A percentile compares a stretch with the other conserved stretches of the same genome.
Evolutionary conservation across 1,284 basidiomycete genomes (phyloP).

Genomic region (Malassezia caprae): DNA sequence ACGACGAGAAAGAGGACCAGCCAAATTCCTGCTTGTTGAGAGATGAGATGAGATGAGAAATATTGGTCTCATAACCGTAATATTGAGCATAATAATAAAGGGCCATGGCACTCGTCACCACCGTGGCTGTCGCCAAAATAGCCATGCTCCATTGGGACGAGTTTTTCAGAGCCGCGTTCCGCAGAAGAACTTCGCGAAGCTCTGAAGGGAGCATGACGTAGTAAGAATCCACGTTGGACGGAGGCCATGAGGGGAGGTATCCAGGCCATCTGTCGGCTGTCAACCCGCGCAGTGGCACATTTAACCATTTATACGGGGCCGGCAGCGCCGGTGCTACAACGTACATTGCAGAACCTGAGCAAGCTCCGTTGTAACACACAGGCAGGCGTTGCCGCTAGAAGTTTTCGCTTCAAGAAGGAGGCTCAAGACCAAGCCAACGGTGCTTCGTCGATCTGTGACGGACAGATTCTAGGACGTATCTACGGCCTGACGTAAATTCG

Average conservation of each 20-base stretch:
- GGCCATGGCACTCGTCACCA: constrained; percentile 14
- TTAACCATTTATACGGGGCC: constrained; percentile 10
- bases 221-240: constrained; percentile 1
- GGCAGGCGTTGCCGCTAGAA: background rate
- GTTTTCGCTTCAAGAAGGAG: background rate
- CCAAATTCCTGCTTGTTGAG: constrained; percentile 1
- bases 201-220: constrained; percentile 14
- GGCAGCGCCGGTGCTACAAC: constrained; percentile 10
- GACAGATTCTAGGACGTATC: background rate
- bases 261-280: constrained; percentile 6
- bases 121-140: constrained; percentile 11
- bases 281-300: constrained; percentile 7
- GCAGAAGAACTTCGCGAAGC: constrained; percentile 4
- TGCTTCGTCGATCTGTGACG: background rate
- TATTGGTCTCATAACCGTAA: constrained; percentile 1
- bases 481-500: background rate
- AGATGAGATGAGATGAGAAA: background rate
- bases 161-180: background rate
- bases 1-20: background rate
- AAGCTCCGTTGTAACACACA: background rate
- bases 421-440: background rate
- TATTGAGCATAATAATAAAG: constrained; percentile 9
- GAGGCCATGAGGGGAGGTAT: background rate
- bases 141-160: constrained; percentile 8
- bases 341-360: background rate